These are phyloP conservation scores for Rhynchosporium secalis DNA, from an alignment of 2,329 filamentous ascomycete genomes.

Conservation along the genomic window DNA sequence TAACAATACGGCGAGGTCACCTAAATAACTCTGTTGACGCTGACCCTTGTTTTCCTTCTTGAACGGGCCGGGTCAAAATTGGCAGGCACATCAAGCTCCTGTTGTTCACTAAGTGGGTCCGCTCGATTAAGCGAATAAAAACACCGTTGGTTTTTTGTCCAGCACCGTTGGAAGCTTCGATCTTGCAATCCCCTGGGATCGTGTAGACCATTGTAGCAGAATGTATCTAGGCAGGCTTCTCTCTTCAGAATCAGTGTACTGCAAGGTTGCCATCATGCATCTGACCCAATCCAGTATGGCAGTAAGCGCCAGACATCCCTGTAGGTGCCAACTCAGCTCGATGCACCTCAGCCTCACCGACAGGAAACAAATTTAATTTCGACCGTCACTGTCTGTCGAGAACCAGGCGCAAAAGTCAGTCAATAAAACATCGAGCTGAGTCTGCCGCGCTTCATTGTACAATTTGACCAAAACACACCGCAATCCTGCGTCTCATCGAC, in stretches of 20 bases:
- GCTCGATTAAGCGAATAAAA: background rate
- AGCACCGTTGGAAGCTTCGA: too few species aligned
- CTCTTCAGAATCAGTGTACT: background rate
- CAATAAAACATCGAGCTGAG: too few species aligned
- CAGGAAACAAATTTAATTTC: background rate
- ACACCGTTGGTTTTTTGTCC: background rate
- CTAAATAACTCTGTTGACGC: too few species aligned
- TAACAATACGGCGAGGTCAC: too few species aligned
- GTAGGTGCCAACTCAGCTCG: background rate
- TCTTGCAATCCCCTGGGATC: too few species aligned
- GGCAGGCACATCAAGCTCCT: background rate
- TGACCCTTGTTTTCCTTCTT: too few species aligned
- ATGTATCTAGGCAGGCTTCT: background rate
- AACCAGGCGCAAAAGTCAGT: too few species aligned
- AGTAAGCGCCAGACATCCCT: background rate
- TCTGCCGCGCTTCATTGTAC: too few species aligned
- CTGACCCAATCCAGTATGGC: background rate
- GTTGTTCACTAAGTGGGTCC: background rate
- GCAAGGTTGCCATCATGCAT: too few species aligned
- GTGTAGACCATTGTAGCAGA: too few species aligned
- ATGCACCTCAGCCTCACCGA: background rate
- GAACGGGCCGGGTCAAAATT: too few species aligned
- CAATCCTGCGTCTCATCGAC: conserved; percentile 20
- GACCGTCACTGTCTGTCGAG: background rate
- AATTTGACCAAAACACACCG: background rate